A percentile compares a stretch with the other conserved stretches of the same genome.
Conservation (phyloP, 495 filamentous ascomycete genomes). For the Schizothecium vesticola region DNA sequence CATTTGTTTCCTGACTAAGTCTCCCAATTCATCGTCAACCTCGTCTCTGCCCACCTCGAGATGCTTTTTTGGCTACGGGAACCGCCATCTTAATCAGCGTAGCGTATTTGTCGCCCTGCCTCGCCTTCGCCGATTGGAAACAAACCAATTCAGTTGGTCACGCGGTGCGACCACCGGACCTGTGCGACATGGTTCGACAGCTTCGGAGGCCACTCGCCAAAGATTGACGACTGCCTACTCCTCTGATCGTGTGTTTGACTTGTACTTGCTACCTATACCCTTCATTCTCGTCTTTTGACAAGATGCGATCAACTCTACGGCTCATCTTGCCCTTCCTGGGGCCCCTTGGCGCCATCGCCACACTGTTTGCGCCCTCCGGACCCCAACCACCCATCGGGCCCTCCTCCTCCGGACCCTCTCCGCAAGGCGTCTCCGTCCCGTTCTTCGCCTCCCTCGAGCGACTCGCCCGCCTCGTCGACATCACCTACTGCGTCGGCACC, state of each 20-base stretch:
- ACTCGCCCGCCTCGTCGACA: constrained; percentile 81
- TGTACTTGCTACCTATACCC: background rate
- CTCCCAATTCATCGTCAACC: constrained; percentile 7
- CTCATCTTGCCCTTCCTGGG: background rate
- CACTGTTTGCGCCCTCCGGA: background rate
- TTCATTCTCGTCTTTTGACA: background rate
- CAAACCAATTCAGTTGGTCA: constrained; percentile 11
- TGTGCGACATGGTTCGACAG: background rate
- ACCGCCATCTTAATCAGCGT: background rate
- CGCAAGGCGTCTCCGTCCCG: constrained; percentile 47
- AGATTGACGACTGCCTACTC: background rate
- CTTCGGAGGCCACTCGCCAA: background rate
- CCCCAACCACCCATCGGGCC: constrained; percentile 14
- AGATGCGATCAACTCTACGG: background rate
- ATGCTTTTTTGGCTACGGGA: background rate
- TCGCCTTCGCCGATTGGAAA: background rate
- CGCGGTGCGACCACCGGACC: constrained; percentile 14
- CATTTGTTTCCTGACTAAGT: background rate
- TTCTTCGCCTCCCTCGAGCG: constrained; percentile 83
- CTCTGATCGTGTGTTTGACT: background rate
- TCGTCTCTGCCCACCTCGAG: background rate
- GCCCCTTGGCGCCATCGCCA: constrained; percentile 1
- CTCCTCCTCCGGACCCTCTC: constrained; percentile 10
- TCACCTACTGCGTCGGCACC: constrained; percentile 89
- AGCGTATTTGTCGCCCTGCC: background rate